These are phyloP conservation scores for Exophiala spinifera DNA, from an alignment of 2,329 filamentous ascomycete genomes.

Conservation along the genomic window DNA sequence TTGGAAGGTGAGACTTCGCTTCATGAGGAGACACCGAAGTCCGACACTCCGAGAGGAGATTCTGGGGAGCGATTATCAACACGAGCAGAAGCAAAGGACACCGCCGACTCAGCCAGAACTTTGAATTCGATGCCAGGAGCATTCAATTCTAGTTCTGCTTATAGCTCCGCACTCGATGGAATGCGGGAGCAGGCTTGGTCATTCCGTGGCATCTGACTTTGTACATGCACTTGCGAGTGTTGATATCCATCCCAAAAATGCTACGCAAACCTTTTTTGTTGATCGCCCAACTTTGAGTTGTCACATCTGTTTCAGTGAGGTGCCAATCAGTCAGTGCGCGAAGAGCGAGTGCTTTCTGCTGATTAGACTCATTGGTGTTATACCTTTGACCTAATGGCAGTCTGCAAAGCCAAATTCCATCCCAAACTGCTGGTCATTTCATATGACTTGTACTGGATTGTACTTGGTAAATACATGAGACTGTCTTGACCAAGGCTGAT, in stretches of 20 bases:
- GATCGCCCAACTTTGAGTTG: conserved; percentile 30
- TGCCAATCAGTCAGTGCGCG: conserved; percentile 31
- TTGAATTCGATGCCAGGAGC: conserved; percentile 6
- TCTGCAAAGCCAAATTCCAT: conserved; percentile 16
- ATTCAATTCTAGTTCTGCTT: conserved; percentile 8
- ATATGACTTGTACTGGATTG: conserved; percentile 16
- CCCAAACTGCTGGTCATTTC: conserved; percentile 6
- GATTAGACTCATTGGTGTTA: conserved; percentile 19
- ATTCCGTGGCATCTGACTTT: conserved; percentile 14
- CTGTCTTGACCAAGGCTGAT: conserved; percentile 1
- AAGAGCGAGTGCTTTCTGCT: conserved; percentile 26
- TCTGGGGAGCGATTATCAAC: background rate
- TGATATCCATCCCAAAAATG: background rate
- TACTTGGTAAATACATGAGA: conserved; percentile 21
- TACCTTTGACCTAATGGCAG: conserved; percentile 19
- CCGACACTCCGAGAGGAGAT: background rate
- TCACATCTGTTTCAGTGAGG: conserved; percentile 29
- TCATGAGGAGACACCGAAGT: too few species aligned
- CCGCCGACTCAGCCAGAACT: background rate
- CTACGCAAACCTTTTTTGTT: background rate
- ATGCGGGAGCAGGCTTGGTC: conserved; percentile 27
- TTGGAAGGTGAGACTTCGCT: background rate
- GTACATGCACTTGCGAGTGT: background rate
- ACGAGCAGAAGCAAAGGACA: background rate
- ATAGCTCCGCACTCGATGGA: conserved; percentile 19